Evolutionary conservation across 148 eudicot genomes (phyloP), one percentile per base, ranked within the genome.

Genomic region (Polygonum maritimum): DNA sequence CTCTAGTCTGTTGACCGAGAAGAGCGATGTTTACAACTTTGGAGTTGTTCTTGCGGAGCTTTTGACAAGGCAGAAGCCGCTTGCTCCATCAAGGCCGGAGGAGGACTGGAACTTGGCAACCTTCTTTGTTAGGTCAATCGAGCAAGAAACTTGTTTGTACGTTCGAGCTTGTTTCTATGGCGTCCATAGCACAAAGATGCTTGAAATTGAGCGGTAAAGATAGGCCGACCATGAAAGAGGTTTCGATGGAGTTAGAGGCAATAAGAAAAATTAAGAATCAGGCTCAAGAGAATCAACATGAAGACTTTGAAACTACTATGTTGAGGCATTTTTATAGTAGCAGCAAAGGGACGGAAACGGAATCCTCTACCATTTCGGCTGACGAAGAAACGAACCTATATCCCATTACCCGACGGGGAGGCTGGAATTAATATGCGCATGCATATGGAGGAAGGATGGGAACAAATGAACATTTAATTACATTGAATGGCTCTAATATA

Each of bases 1-100:
- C 16, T 48, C 76, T 5, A 55, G 65, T 36, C 76, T 38, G 1
- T 44, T 73, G 26, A 73, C 75, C 0, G 75, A 73, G 1, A 69
- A 69, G 72, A 69, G 72, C 36, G 76, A 75, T 54, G 76, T 75
- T 4, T 75, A 75, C 12, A 55, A 44, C 15, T 75, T 75, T 16
- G 76, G 76, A 2, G 65, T 75, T 5, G 67, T 75, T 38, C 65
- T 75, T 35, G 65, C 47, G 1, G 76, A 75, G 41, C 47, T 75
- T 33, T n/a, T 75, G 38, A 75, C 76, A 0, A 51, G 65, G 54
- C 63, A 75, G 47, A 51, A 35, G 36, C 76, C 76, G 0, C 2
- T 48, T 2, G 14, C 67, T 19, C 10, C 13, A 4, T 21, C 4
- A 12, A 51, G 47, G 39, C n/a, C 7, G 15, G 33, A 47, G 22